Evolutionary conservation across 2,329 filamentous ascomycete species (phyloP).

Genomic region (Nigrospora oryzae): DNA sequence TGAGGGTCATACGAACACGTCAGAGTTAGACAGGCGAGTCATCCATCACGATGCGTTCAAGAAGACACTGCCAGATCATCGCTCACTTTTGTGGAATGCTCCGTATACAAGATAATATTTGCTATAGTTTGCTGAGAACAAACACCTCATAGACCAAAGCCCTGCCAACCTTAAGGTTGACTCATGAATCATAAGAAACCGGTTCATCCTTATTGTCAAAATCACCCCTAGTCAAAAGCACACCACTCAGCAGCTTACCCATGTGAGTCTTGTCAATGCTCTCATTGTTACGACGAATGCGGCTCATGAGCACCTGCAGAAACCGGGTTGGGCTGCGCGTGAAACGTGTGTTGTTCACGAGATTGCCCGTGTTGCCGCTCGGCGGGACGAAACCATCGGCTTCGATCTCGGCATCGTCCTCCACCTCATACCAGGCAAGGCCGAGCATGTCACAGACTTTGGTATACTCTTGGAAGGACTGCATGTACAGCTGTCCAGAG

Average conservation of each 20-base stretch:
- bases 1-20: too few species aligned
- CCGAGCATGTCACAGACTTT: conserved; percentile 43
- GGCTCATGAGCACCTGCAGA: conserved; percentile 3
- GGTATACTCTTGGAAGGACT: conserved; percentile 43
- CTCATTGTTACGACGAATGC: conserved; percentile 5
- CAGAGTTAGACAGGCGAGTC: too few species aligned
- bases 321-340: conserved; percentile 5
- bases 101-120: too few species aligned
- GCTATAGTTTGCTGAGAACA: too few species aligned
- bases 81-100: too few species aligned
- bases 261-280: conserved; percentile 6
- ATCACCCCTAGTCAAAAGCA: conserved; percentile 3
- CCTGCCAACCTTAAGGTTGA: too few species aligned
- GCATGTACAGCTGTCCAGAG: conserved; percentile 58
- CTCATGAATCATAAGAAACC: too few species aligned
- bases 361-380: neutral
- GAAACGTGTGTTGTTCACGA: conserved; percentile 13
- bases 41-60: too few species aligned
- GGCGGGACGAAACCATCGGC: conserved; percentile 23
- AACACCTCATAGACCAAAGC: too few species aligned
- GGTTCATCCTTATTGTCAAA: neutral
- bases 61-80: too few species aligned
- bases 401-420: conserved; percentile 7
- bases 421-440: conserved; percentile 21
- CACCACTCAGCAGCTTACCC: conserved; percentile 4